These are phyloP conservation scores for Schoenoplectus triqueter DNA, from an alignment of 202 grass and related monocot genomes.

Conservation along the genomic window DNA sequence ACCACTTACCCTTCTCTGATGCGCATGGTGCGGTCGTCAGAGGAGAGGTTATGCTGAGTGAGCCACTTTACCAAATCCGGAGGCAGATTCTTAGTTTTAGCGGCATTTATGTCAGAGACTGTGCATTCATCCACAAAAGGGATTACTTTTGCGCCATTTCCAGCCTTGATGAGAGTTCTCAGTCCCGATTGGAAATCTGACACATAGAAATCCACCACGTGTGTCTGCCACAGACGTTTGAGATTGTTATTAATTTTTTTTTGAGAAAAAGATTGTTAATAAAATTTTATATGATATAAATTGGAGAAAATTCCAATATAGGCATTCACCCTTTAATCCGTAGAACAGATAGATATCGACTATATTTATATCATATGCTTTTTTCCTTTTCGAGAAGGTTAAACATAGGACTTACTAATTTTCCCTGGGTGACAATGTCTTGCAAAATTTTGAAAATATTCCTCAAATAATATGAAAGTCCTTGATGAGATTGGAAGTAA, in stretches of 20 bases:
- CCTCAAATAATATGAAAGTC: background rate
- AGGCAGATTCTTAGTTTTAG: constrained; percentile 68
- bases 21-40: constrained; percentile 65
- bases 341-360: background rate
- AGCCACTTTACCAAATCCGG: constrained; percentile 69
- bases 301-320: constrained; percentile 11
- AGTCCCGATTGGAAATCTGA: constrained; percentile 81
- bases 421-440: background rate
- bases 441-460: background rate
- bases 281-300: background rate
- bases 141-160: constrained; percentile 52
- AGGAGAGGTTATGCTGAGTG: constrained; percentile 59
- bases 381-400: background rate
- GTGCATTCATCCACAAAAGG: constrained; percentile 68
- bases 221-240: constrained; percentile 48
- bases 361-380: too few relatives aligned
- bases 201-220: constrained; percentile 81
- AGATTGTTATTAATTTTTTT: too few relatives aligned
- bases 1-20: constrained; percentile 74
- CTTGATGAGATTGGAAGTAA: background rate
- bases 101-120: constrained; percentile 61
- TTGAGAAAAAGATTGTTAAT: background rate
- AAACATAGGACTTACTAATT: background rate
- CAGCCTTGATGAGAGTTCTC: constrained; percentile 64
- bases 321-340: background rate